These are phyloP conservation scores for Talinum fruticosum DNA, from an alignment of 148 eudicot genomes.

Conservation along the genomic window DNA sequence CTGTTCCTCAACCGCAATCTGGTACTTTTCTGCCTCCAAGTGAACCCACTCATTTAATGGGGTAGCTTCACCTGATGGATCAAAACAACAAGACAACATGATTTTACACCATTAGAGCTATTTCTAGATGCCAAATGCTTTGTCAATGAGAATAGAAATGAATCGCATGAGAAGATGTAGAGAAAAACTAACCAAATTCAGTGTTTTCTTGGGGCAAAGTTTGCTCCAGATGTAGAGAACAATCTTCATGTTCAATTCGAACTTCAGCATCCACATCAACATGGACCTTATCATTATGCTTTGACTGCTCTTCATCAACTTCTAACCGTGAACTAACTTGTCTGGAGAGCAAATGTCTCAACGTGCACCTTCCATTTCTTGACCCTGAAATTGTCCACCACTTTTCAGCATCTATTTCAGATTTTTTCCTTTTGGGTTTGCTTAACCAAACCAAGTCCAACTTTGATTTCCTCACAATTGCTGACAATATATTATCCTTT, in stretches of 20 bases:
- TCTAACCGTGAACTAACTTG: conserved; percentile 42
- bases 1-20: conserved; percentile 42
- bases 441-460: conserved; percentile 49
- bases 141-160: not conserved
- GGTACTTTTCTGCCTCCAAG: conserved; percentile 56
- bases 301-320: conserved; percentile 25
- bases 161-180: not conserved
- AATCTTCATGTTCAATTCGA: conserved; percentile 22
- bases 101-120: not conserved
- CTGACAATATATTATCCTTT: conserved; percentile 73
- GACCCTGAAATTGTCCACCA: conserved; percentile 52
- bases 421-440: conserved; percentile 55
- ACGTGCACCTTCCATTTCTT: conserved; percentile 49
- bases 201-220: conserved; percentile 29
- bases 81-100: conserved; percentile 5
- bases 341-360: conserved; percentile 60
- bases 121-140: not conserved
- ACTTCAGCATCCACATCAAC: conserved; percentile 40
- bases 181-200: conserved; percentile 40
- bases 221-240: conserved; percentile 29
- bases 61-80: conserved; percentile 39
- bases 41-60: conserved; percentile 59
- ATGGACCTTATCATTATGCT: conserved; percentile 22
- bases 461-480: conserved; percentile 71
- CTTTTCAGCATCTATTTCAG: conserved; percentile 44